Evolutionary conservation across 2,329 filamentous ascomycete species (phyloP).

Genomic region (Calonectria pseudoreteaudii): DNA sequence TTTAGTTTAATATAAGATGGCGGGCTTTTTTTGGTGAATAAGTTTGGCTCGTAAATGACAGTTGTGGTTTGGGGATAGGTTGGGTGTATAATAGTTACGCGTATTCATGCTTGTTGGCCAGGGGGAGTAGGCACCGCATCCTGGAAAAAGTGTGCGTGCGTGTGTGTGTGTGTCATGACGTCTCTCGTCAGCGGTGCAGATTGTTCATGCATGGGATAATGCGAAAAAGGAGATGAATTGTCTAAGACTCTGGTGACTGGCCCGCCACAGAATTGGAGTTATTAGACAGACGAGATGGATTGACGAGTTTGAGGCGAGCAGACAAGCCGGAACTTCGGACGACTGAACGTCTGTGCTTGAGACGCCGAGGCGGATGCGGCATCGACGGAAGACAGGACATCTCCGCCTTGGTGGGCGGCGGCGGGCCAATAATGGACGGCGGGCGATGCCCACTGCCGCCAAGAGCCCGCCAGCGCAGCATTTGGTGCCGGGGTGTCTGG

Average conservation of each 20-base stretch:
- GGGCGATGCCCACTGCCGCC: constrained; percentile 4
- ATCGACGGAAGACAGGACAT: neutral
- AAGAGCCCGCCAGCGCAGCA: constrained; percentile 6
- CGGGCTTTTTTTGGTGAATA: neutral
- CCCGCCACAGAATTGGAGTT: neutral
- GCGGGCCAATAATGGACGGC: neutral
- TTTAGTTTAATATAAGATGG: neutral
- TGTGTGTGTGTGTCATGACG: neutral
- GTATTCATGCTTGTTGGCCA: neutral
- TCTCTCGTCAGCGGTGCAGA: neutral
- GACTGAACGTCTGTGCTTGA: neutral
- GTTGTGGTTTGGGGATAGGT: neutral
- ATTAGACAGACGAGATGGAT: neutral
- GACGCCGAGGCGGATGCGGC: constrained; percentile 1
- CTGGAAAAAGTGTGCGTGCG: neutral
- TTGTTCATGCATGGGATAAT: neutral
- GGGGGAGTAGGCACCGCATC: neutral
- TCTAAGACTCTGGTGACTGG: neutral
- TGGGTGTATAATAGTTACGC: neutral
- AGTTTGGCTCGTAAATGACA: neutral
- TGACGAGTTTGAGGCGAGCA: neutral
- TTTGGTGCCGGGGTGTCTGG: neutral
- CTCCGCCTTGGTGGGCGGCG: neutral
- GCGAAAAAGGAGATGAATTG: constrained; percentile 1
- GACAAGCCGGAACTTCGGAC: neutral